Evolutionary conservation across 75 land plant species (phyloP), one percentile per base, ranked within the genome.

Genomic region (Pinus albicaulis): DNA sequence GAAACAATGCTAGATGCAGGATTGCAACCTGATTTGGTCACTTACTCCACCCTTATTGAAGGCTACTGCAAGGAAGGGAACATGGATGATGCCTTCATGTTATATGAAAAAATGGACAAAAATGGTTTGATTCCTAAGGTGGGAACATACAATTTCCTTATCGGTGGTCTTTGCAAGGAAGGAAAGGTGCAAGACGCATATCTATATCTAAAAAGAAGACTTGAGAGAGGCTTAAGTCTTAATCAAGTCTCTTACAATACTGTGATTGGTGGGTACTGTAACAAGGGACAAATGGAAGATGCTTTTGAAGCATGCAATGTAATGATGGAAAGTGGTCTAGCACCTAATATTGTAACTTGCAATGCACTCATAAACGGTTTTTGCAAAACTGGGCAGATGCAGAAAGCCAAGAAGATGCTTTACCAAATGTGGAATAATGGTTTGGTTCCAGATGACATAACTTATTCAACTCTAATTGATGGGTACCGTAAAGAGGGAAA

Each of bases 231-330:
- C 1, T 77, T 87, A 56, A 78, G 76, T 55, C 92, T 91, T 10
- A 91, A 92, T 71, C 75, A 60, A 71, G 81, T 92, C 7, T 78
- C 92, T 48, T 92, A 95, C 74, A 95, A 92, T 56, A 85, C 88
- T 62, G 79, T 95, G 77, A 89, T 92, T 31, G 80, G 77, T 74
- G 86, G 91, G 57, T 89, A 85, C 62, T 89, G 89, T 71, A 83
- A 72, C 62, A 75, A 77, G 36, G 93, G 95, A 19, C 31, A 73
- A 22, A 73, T 88, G 55, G 79, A 81, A 31, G 90, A 91, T 58
- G 95, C 90, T 69, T 70, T 88, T 62, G 88, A 86, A 74, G 74
- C 94, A 38, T 81, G 91, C 20, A 82, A 92, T 82, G 85, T 82
- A 68, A 94, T 96, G 98, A 38, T 83, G 6, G 71, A 80, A 56